Evolutionary conservation across 441 rosid genomes (phyloP).

Genomic region (Eutrema salsugineum): DNA sequence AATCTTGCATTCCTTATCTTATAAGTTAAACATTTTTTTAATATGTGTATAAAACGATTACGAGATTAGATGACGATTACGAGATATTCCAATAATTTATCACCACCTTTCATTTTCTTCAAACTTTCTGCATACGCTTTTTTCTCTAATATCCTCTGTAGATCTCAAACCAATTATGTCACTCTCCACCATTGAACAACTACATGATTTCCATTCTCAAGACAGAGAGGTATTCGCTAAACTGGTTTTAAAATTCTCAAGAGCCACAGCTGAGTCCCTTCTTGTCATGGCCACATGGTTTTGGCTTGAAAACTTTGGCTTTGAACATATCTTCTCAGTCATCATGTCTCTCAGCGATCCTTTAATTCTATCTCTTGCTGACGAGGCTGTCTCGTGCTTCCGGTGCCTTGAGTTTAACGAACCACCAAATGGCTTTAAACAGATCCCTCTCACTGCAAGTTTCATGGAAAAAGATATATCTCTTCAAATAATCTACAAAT

Average conservation of each 20-base stretch:
- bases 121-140: neutral
- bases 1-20: neutral
- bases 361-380: constrained; percentile 33
- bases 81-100: neutral
- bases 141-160: neutral
- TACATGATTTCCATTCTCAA: constrained; percentile 39
- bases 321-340: constrained; percentile 34
- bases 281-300: constrained; percentile 61
- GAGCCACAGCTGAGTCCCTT: constrained; percentile 48
- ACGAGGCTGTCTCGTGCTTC: constrained; percentile 44
- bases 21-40: neutral
- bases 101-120: neutral
- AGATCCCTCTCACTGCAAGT: constrained; percentile 37
- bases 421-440: neutral
- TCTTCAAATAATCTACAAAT: constrained; percentile 29
- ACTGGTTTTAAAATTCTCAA: constrained; percentile 33
- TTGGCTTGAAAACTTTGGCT: constrained; percentile 60
- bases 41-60: neutral
- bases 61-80: neutral
- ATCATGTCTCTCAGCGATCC: constrained; percentile 29
- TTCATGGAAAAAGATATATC: constrained; percentile 30
- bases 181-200: constrained; percentile 32
- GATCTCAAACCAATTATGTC: constrained; percentile 10
- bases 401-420: constrained; percentile 23
- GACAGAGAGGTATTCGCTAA: constrained; percentile 51